A percentile compares a stretch with the other conserved stretches of the same genome.
phyloP scores from a whole-genome alignment of 306 rosid species.

The Mimosa bimucronata region DNA sequence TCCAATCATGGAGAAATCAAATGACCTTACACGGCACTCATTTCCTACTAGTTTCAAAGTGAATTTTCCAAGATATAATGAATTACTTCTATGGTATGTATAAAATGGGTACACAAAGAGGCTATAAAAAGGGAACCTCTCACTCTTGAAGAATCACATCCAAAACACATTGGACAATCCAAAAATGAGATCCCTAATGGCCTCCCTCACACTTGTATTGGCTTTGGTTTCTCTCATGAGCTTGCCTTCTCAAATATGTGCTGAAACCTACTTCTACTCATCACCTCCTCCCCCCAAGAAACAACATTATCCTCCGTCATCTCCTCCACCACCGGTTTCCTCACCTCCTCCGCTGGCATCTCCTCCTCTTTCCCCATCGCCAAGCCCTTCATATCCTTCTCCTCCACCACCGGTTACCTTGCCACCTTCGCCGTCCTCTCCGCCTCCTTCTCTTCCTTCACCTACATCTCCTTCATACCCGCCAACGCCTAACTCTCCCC shows the following conservation, averaged over 20 bases:
- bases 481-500: neutral
- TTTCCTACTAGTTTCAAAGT: too few relatives aligned
- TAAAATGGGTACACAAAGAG: constrained; percentile 33
- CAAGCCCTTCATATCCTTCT: neutral
- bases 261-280: constrained; percentile 46
- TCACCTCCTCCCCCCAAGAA: constrained; percentile 46
- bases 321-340: neutral
- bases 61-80: neutral
- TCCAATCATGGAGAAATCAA: neutral
- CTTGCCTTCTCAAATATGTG: constrained; percentile 28
- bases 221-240: constrained; percentile 38
- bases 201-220: too few relatives aligned
- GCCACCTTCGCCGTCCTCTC: neutral
- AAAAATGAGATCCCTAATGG: constrained; percentile 50
- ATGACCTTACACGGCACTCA: too few relatives aligned
- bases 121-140: constrained; percentile 46
- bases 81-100: neutral
- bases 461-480: neutral
- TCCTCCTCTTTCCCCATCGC: too few relatives aligned
- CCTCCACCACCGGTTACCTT: neutral
- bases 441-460: neutral
- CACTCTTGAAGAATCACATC: constrained; percentile 25
- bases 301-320: neutral
- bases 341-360: too few relatives aligned
- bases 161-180: constrained; percentile 17